A percentile compares a stretch with the other conserved stretches of the same genome.
Evolutionary conservation across 2,329 filamentous ascomycete genomes (phyloP).

Genomic region (Fusarium neocosmosporiellum): DNA sequence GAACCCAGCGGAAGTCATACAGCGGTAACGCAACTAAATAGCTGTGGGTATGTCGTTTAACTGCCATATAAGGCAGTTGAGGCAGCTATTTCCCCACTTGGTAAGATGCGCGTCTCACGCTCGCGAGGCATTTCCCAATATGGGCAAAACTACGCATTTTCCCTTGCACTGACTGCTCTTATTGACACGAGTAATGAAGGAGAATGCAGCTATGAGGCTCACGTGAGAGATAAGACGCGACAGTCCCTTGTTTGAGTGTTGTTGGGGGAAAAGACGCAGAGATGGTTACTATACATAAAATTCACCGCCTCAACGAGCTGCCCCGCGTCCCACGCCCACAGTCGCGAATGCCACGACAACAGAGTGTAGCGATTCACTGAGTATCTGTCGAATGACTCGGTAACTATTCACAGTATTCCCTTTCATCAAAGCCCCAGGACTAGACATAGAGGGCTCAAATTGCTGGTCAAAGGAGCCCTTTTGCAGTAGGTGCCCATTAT

Average conservation of each 20-base stretch:
- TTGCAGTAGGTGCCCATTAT: too few relatives aligned
- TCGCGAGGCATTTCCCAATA: background rate
- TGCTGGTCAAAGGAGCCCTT: background rate
- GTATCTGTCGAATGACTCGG: background rate
- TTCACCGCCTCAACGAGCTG: background rate
- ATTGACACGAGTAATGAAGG: background rate
- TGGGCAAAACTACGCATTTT: constrained; percentile 17
- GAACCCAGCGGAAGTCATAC: background rate
- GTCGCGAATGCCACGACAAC: background rate
- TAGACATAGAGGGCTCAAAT: too few relatives aligned
- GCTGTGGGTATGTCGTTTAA: background rate
- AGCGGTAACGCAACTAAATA: background rate
- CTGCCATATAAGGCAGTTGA: background rate
- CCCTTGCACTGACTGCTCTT: background rate
- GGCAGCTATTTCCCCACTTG: background rate
- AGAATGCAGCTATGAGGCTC: background rate
- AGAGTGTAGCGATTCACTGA: background rate
- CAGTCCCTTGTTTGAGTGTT: background rate
- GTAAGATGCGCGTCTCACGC: background rate
- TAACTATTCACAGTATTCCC: background rate
- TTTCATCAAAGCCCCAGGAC: background rate
- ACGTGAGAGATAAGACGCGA: background rate
- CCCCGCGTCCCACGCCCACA: background rate
- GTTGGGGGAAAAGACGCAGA: background rate
- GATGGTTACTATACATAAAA: background rate